A percentile compares a stretch with the other conserved stretches of the same genome.
phyloP scores from a whole-genome alignment of 169 alveolate genomes.

The Cryptosporidium ubiquitum region DNA sequence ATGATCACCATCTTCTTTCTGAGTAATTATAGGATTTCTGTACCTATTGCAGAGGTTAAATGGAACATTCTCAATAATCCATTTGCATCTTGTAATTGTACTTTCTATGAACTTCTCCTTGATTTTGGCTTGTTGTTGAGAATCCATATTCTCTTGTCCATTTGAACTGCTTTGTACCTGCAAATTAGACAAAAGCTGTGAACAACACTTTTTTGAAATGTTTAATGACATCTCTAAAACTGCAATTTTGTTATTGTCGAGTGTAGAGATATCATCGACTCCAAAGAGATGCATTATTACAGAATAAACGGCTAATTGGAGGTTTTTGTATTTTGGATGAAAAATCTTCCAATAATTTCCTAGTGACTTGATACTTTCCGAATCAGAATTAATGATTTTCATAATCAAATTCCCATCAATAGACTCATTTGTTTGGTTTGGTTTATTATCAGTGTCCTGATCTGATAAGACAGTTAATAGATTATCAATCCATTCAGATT shows the following conservation, averaged over 20 bases:
- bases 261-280: background rate
- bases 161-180: constrained; percentile 11
- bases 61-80: constrained; percentile 66
- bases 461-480: background rate
- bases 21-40: background rate
- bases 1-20: background rate
- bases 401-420: background rate
- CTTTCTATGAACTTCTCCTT: constrained; percentile 5
- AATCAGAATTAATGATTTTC: constrained; percentile 25
- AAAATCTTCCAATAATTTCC: constrained; percentile 57
- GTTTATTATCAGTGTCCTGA: background rate
- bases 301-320: constrained; percentile 47
- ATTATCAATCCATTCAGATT: constrained; percentile 17
- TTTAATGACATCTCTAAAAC: constrained; percentile 10
- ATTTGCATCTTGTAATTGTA: constrained; percentile 24
- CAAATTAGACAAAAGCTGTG: constrained; percentile 31
- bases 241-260: constrained; percentile 6
- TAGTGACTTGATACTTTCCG: constrained; percentile 2
- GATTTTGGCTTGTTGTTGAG: constrained; percentile 8
- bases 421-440: background rate
- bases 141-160: constrained; percentile 19
- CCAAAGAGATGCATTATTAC: constrained; percentile 59
- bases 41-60: constrained; percentile 13
- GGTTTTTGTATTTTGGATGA: constrained; percentile 45
- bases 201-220: constrained; percentile 49